Evolutionary conservation across 768 basidiomycete species (phyloP).

Genomic region (Pleurotus giganteus): DNA sequence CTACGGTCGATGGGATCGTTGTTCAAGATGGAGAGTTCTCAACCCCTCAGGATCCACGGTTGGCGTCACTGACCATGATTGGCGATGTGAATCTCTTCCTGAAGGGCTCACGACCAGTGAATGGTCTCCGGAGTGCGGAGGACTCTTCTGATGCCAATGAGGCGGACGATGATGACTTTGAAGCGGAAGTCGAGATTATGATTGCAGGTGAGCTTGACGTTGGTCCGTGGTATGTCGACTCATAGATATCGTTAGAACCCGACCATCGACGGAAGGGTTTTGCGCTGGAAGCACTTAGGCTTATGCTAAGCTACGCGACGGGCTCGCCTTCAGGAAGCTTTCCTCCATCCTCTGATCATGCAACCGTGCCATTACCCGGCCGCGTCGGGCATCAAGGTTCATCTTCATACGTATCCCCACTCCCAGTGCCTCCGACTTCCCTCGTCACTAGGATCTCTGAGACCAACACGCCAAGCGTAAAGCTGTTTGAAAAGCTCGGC

Average conservation of each 20-base stretch:
- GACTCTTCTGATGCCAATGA: constrained; percentile 18
- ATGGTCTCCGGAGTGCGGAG: too few relatives aligned
- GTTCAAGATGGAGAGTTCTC: constrained; percentile 9
- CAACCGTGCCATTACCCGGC: constrained; percentile 10
- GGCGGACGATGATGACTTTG: constrained; percentile 40
- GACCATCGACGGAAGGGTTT: constrained; percentile 67
- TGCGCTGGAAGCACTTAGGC: constrained; percentile 59
- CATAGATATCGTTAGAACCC: constrained; percentile 43
- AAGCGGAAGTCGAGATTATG: constrained; percentile 91
- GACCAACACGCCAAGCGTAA: constrained; percentile 66
- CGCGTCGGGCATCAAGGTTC: constrained; percentile 5
- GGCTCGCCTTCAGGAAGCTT: constrained; percentile 31
- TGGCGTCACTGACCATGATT: constrained; percentile 59
- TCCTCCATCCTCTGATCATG: constrained; percentile 7
- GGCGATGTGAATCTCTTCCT: constrained; percentile 94
- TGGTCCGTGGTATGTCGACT: not conserved
- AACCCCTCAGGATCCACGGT: constrained; percentile 30
- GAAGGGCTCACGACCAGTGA: too few relatives aligned
- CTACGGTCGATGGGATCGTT: not conserved
- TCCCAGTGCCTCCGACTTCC: constrained; percentile 39
- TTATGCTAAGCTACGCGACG: constrained; percentile 70
- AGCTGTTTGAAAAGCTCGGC: constrained; percentile 73
- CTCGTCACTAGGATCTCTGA: constrained; percentile 74
- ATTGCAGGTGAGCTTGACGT: constrained; percentile 61
- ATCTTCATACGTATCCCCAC: constrained; percentile 28